Conservation (phyloP, 2,329 filamentous ascomycete species). For the Colletotrichum paranaense region DNA sequence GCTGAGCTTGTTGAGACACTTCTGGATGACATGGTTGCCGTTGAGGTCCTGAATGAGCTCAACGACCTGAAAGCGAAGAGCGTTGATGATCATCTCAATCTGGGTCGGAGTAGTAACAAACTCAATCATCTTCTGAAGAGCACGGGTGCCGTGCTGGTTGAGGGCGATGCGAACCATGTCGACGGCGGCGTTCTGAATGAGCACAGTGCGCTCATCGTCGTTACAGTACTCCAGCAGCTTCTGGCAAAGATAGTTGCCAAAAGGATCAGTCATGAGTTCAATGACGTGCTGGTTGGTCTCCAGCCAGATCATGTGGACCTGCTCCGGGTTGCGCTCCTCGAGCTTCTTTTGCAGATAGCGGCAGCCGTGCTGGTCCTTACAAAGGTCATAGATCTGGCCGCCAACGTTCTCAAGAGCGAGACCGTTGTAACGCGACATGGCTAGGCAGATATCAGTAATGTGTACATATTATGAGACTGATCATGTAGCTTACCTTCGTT, state of each 20-base stretch:
- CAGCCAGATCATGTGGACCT: slow-evolving; percentile 92
- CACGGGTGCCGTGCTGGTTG: slow-evolving; percentile 96
- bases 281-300: slow-evolving; percentile 95
- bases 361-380: slow-evolving; percentile 98
- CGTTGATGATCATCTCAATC: slow-evolving; percentile 86
- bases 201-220: slow-evolving; percentile 91
- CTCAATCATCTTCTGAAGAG: slow-evolving; percentile 99
- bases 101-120: slow-evolving; percentile 89
- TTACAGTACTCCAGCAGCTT: slow-evolving; percentile 96
- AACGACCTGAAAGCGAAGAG: slow-evolving; percentile 86
- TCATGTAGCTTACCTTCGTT: slow-evolving; percentile 68
- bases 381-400: slow-evolving; percentile 88
- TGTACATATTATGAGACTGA: background rate
- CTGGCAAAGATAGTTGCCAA: slow-evolving; percentile 99
- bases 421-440: slow-evolving; percentile 85
- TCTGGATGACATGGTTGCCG: slow-evolving; percentile 99
- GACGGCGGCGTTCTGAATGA: slow-evolving; percentile 89
- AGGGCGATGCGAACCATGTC: slow-evolving; percentile 93
- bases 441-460: slow-evolving; percentile 51
- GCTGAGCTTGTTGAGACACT: slow-evolving; percentile 95
- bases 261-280: slow-evolving; percentile 98
- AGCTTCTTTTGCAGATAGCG: slow-evolving; percentile 97
- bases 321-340: slow-evolving; percentile 85
- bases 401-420: slow-evolving; percentile 82
- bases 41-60: slow-evolving; percentile 97